Percentiles rank a stretch among this genome's conserved stretches.
phyloP scores from a whole-genome alignment of 1,284 basidiomycete genomes.

The Mycosarcoma mackinlayi region DNA sequence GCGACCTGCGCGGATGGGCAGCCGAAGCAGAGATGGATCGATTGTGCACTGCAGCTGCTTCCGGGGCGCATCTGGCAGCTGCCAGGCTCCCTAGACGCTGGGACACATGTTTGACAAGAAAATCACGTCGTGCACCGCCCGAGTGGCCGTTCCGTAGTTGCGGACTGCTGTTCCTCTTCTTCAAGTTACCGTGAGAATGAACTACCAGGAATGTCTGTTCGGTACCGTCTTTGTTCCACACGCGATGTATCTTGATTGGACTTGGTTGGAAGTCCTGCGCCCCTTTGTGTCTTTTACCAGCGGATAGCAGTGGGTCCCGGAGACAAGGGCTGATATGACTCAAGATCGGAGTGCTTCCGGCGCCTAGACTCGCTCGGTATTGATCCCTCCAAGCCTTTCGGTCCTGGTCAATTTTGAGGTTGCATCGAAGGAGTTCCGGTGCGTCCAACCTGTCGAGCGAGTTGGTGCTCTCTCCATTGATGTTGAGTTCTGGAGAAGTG shows the following conservation, averaged over 20 bases:
- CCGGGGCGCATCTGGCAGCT: neutral
- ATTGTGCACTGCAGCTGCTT: neutral
- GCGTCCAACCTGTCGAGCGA: slow-evolving; percentile 21
- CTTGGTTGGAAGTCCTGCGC: neutral
- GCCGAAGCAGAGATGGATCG: too few relatives aligned
- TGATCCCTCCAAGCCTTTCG: slow-evolving; percentile 30
- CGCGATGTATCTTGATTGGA: slow-evolving; percentile 19
- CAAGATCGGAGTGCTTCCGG: neutral
- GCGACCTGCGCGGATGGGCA: neutral
- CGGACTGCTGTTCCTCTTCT: slow-evolving; percentile 18
- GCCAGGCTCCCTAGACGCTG: slow-evolving; percentile 10
- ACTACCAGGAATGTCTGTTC: slow-evolving; percentile 26
- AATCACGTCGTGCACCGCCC: neutral
- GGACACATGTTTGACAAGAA: neutral
- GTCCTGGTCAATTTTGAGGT: slow-evolving; percentile 18
- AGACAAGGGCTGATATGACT: slow-evolving; percentile 24
- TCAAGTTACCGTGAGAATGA: slow-evolving; percentile 1
- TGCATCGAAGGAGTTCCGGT: slow-evolving; percentile 15
- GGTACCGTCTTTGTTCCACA: slow-evolving; percentile 18
- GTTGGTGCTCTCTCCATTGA: slow-evolving; percentile 3
- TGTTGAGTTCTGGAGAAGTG: neutral
- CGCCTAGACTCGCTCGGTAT: slow-evolving; percentile 12
- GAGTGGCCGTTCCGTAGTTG: slow-evolving; percentile 1
- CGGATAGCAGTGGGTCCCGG: slow-evolving; percentile 2
- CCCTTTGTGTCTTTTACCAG: neutral